phyloP scores from a whole-genome alignment of 2,329 filamentous ascomycete species.

The Sclerotinia trifoliorum region DNA sequence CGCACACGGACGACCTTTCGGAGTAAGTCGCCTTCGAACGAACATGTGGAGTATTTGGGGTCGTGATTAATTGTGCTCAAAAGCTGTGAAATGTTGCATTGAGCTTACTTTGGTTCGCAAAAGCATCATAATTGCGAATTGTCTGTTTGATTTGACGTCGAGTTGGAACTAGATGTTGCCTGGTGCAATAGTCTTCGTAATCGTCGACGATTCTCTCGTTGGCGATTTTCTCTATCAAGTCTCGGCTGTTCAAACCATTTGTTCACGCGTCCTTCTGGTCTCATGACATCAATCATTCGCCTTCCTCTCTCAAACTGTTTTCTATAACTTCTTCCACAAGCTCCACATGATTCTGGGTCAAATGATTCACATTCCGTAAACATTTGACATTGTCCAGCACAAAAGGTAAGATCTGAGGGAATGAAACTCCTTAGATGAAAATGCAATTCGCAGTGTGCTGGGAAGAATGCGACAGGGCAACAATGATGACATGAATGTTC shows the following conservation, averaged over 20 bases:
- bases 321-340: constrained; percentile 27
- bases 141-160: not conserved
- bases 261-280: not conserved
- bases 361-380: constrained; percentile 23
- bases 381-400: constrained; percentile 26
- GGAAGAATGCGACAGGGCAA: constrained; percentile 33
- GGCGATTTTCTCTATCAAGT: not conserved
- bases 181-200: not conserved
- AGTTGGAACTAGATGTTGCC: not conserved
- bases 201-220: not conserved
- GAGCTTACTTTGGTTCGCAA: no score
- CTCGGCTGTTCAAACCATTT: constrained; percentile 16
- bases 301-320: constrained; percentile 31
- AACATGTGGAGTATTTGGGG: not conserved
- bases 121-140: no score
- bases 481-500: constrained; percentile 30
- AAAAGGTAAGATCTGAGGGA: constrained; percentile 27
- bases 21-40: no score
- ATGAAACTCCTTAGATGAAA: constrained; percentile 32
- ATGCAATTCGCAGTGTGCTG: constrained; percentile 36
- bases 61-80: not conserved
- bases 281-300: constrained; percentile 25
- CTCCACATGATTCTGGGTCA: constrained; percentile 24
- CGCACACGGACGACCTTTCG: not conserved
- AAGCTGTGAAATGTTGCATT: not conserved